Conservation (phyloP, 108 stramenopile species). For the Aurantiochytrium sp. region DNA sequence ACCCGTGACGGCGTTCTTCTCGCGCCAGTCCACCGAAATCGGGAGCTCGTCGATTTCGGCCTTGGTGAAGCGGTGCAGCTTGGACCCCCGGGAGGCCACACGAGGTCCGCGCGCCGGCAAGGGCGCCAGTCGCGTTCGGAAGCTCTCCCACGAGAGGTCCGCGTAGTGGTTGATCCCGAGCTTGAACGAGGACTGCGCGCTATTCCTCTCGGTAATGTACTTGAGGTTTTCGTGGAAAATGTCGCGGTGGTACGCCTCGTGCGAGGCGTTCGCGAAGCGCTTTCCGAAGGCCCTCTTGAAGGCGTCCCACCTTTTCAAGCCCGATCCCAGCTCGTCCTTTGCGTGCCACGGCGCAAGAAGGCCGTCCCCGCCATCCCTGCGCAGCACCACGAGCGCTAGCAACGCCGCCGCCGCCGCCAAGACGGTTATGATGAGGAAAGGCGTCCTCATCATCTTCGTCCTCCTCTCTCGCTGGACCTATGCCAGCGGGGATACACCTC, state of each 20-base stretch:
- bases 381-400: no score
- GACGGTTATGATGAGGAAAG: no score
- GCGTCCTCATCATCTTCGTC: no score
- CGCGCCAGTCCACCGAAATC: constrained; percentile 23
- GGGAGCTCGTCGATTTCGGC: neutral
- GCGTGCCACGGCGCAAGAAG: no score
- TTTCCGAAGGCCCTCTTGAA: neutral
- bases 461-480: no score
- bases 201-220: neutral
- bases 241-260: neutral
- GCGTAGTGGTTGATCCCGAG: constrained; percentile 38
- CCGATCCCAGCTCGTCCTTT: no score
- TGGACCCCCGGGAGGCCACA: neutral
- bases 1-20: constrained; percentile 39
- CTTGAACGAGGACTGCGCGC: neutral
- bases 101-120: neutral
- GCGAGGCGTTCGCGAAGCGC: neutral
- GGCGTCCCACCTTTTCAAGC: no score
- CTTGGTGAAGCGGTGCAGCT: neutral
- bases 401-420: no score
- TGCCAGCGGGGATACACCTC: no score
- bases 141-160: neutral
- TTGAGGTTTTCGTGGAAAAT: neutral
- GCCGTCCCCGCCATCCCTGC: no score
- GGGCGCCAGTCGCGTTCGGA: constrained; percentile 37